Evolutionary conservation across 2,329 filamentous ascomycete species (phyloP).

Genomic region (Aspergillus sp.): DNA sequence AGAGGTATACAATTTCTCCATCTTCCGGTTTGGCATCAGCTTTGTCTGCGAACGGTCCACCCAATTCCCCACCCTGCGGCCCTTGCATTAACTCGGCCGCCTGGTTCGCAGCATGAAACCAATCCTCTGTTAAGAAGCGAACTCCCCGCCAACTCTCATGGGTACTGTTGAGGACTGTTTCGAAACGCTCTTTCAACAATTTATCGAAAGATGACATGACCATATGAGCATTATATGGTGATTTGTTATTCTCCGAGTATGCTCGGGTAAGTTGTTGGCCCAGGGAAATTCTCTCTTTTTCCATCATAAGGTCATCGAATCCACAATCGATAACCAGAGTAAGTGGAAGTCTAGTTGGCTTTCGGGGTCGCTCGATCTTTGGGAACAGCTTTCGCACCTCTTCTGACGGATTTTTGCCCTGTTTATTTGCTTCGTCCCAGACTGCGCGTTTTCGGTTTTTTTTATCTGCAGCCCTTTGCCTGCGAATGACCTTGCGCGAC

Average conservation of each 20-base stretch:
- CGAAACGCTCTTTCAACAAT: constrained; percentile 75
- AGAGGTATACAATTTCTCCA: constrained; percentile 78
- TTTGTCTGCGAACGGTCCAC: constrained; percentile 56
- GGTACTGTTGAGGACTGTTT: constrained; percentile 68
- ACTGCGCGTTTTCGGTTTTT: constrained; percentile 50
- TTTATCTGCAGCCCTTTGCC: constrained; percentile 56
- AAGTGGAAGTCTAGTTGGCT: constrained; percentile 65
- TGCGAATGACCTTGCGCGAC: constrained; percentile 57
- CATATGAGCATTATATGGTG: constrained; percentile 68
- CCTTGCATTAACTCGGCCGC: constrained; percentile 68
- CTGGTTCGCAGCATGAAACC: constrained; percentile 64
- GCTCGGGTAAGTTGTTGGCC: constrained; percentile 79
- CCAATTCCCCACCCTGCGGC: constrained; percentile 56
- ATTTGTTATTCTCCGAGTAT: constrained; percentile 82
- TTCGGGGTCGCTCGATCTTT: constrained; percentile 27
- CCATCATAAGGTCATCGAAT: constrained; percentile 86
- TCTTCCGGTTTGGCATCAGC: constrained; percentile 35
- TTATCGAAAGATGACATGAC: constrained; percentile 74
- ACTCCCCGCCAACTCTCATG: constrained; percentile 80
- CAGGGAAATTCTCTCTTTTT: constrained; percentile 81
- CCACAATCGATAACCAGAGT: constrained; percentile 86
- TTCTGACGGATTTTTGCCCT: constrained; percentile 25
- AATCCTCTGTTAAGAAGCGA: constrained; percentile 71
- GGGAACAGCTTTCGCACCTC: constrained; percentile 28
- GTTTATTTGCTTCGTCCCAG: constrained; percentile 35